phyloP scores from a whole-genome alignment of 768 basidiomycete species.

The Myochromella boudieri region DNA sequence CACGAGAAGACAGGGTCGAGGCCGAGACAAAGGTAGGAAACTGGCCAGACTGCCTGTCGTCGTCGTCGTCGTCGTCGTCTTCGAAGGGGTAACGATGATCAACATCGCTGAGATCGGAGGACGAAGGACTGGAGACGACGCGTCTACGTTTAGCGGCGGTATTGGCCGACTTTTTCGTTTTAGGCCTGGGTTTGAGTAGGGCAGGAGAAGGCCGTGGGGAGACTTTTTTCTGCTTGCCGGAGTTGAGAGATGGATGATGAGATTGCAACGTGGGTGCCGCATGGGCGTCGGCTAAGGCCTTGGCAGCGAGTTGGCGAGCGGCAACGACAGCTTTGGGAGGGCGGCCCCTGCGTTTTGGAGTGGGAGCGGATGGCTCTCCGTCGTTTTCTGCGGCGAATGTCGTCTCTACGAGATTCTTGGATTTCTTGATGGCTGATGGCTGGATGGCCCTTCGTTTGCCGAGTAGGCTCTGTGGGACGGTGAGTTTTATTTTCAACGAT shows the following conservation, averaged over 20 bases:
- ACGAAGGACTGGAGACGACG: conserved; percentile 28
- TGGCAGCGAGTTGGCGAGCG: conserved; percentile 29
- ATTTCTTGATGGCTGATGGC: conserved; percentile 25
- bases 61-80: conserved; percentile 32
- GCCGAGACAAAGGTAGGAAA: conserved; percentile 75
- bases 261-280: conserved; percentile 19
- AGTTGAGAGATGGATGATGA: conserved; percentile 3
- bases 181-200: conserved; percentile 26
- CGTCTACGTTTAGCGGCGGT: conserved; percentile 35
- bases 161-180: conserved; percentile 24
- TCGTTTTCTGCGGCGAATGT: conserved; percentile 39
- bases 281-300: conserved; percentile 14
- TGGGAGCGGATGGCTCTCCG: conserved; percentile 27
- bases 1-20: conserved; percentile 50
- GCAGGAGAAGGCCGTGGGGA: conserved; percentile 19
- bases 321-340: conserved; percentile 48
- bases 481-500: conserved; percentile 73
- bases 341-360: conserved; percentile 53
- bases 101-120: conserved; percentile 35
- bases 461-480: conserved; percentile 57
- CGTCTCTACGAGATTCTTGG: conserved; percentile 29
- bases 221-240: conserved; percentile 20
- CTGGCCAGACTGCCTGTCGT: conserved; percentile 32
- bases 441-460: conserved; percentile 34
- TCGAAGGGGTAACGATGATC: conserved; percentile 29